These are phyloP conservation scores for Waitea zeae DNA, from an alignment of 1,284 basidiomycete genomes.

Conservation along the genomic window DNA sequence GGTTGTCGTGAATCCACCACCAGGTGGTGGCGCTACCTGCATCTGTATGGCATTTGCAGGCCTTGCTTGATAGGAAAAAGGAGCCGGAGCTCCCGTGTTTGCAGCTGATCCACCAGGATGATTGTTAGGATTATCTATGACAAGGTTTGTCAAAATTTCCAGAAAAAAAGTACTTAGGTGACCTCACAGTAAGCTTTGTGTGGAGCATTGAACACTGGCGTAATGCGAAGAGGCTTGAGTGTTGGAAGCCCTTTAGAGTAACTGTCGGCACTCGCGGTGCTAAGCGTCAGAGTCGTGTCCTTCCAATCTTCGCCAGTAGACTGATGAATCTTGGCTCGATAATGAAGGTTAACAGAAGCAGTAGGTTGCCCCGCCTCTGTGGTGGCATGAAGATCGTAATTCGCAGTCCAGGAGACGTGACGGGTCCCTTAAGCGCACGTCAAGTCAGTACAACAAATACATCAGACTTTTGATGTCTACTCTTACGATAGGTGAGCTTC, in stretches of 20 bases:
- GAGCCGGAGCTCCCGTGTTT: no score
- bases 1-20: no score
- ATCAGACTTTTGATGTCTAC: constrained; percentile 5
- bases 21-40: no score
- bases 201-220: no score
- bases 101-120: no score
- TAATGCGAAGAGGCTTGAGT: constrained; percentile 16
- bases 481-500: constrained; percentile 36
- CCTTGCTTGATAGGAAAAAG: no score
- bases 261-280: constrained; percentile 22
- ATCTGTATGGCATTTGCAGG: no score
- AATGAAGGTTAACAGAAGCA: constrained; percentile 28
- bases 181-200: no score
- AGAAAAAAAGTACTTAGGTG: no score
- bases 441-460: not conserved
- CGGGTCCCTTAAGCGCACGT: constrained; percentile 22
- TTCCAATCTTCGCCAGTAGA: constrained; percentile 45
- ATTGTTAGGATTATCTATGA: no score
- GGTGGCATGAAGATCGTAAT: constrained; percentile 38
- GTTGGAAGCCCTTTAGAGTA: constrained; percentile 14
- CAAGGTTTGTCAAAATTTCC: no score
- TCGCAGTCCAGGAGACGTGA: constrained; percentile 29
- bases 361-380: constrained; percentile 24
- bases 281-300: constrained; percentile 29
- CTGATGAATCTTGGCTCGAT: constrained; percentile 34